Base-by-base conservation (phyloP, 2,329 filamentous ascomycete genomes). In the Xylaria hypoxylon region DNA sequence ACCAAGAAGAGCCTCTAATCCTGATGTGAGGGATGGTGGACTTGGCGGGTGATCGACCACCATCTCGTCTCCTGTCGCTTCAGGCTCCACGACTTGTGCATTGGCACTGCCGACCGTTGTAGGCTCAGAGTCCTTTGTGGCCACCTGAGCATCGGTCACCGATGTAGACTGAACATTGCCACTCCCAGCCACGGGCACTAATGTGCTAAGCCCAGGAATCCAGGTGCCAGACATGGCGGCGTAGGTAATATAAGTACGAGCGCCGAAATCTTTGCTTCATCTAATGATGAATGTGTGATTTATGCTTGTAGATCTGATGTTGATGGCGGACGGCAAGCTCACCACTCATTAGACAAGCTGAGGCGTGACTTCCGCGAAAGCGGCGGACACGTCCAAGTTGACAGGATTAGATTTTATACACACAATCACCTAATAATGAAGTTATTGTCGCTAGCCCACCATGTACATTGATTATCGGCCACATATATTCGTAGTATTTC, bases 21-120 rank as follows among this genome's bases (percentile, higher is more conserved):
- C 76, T n/a, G 75, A 75, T 5, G 73, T 77, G 47, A 78, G 71
- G 13, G 76, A 78, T 57, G 77, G 76, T 5, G 76, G 76, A 45
- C 75, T 77, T 24, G 75, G 72, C 7, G 75, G 69, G 10, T 68
- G 67, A 45, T 77, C 73, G 31, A 68, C 28, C 13, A 40, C 47
- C 66, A 68, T 67, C 22, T 67, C 52, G 15, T 67, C 63, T 45
- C 6, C 58, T 13, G 19, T 0, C 1, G 5, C 62, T 17, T 59
- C 52, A 24, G 57, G 4, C 2, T 28, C 58, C 26, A 24, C 13
- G 17, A 6, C 24, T 51, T 64, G 45, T 48, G 66, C 19, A 38
- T 40, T 55, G 22, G n/a, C 7, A 45, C 19, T 53, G 47, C 24
- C 42, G 38, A 6, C 11, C 11, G 24, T 38, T 17, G 40, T 50